Evolutionary conservation across 371 early-diverging fungal species (phyloP).

Genomic region (Mortierella polycephala): DNA sequence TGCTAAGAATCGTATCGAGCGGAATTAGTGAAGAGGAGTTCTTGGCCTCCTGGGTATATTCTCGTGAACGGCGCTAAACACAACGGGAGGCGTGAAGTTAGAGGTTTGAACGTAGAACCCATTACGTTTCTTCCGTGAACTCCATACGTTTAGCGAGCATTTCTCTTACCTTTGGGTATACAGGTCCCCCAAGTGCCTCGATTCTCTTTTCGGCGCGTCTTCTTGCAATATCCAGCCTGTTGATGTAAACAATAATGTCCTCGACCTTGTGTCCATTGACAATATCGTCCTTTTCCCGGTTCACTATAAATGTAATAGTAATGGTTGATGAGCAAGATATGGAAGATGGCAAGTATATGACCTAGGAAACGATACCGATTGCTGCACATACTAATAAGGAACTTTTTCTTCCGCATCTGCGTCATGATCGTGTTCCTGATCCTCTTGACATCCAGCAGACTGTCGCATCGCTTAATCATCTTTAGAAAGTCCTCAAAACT

Average conservation of each 20-base stretch:
- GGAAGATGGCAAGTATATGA: background rate
- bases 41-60: slow-evolving; percentile 27
- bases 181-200: slow-evolving; percentile 66
- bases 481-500: slow-evolving; percentile 82
- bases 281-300: slow-evolving; percentile 75
- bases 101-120: background rate
- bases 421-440: slow-evolving; percentile 79
- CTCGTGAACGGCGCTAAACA: slow-evolving; percentile 24
- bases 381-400: slow-evolving; percentile 57
- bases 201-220: slow-evolving; percentile 81
- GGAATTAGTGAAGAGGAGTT: slow-evolving; percentile 21
- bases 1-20: slow-evolving; percentile 55
- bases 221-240: slow-evolving; percentile 77
- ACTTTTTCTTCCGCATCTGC: slow-evolving; percentile 78
- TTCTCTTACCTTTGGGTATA: slow-evolving; percentile 56
- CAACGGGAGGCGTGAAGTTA: background rate
- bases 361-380: background rate
- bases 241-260: slow-evolving; percentile 78
- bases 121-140: too few relatives aligned
- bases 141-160: background rate
- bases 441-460: slow-evolving; percentile 70
- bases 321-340: background rate
- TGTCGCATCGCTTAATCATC: slow-evolving; percentile 78
- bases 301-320: slow-evolving; percentile 56
- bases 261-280: slow-evolving; percentile 86